A percentile compares a stretch with the other conserved stretches of the same genome.
These are phyloP conservation scores for Magnolia sinica DNA, from an alignment of 164 flowering plant genomes.

Conservation along the genomic window DNA sequence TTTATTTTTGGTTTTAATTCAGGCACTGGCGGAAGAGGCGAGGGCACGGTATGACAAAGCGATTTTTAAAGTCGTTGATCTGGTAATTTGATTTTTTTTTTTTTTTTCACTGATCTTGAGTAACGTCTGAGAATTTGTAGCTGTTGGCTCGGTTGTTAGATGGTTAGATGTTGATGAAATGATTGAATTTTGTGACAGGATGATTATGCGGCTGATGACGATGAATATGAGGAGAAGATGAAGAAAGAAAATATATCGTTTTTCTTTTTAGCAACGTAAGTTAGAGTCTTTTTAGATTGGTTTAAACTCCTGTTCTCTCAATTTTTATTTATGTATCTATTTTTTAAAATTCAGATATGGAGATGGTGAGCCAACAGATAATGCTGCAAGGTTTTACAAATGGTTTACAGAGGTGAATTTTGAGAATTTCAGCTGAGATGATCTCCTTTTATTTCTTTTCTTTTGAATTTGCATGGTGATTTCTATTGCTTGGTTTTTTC, in stretches of 20 bases:
- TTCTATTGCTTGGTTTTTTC: constrained; percentile 3
- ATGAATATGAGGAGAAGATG: constrained; percentile 73
- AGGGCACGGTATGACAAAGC: constrained; percentile 81
- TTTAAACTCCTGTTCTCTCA: not conserved
- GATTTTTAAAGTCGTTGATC: constrained; percentile 64
- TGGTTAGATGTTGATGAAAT: not conserved
- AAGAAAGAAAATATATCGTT: constrained; percentile 69
- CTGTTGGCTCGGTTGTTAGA: not conserved
- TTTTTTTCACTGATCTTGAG: not conserved
- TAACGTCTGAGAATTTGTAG: not conserved
- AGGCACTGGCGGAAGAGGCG: constrained; percentile 89
- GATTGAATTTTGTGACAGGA: constrained; percentile 44
- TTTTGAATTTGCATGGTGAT: not conserved
- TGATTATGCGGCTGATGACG: constrained; percentile 88
- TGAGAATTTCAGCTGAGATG: not conserved
- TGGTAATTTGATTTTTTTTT: constrained; percentile 37
- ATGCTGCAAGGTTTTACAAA: constrained; percentile 21
- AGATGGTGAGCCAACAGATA: constrained; percentile 24
- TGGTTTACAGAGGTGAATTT: constrained; percentile 56
- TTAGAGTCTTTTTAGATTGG: constrained; percentile 1
- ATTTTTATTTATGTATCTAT: not conserved
- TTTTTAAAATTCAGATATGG: constrained; percentile 19
- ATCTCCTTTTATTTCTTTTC: not conserved
- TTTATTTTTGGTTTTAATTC: constrained; percentile 2
- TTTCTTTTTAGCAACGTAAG: constrained; percentile 94